These are phyloP conservation scores for Linderniella brevidens DNA, from an alignment of 257 asterid species.

Conservation along the genomic window DNA sequence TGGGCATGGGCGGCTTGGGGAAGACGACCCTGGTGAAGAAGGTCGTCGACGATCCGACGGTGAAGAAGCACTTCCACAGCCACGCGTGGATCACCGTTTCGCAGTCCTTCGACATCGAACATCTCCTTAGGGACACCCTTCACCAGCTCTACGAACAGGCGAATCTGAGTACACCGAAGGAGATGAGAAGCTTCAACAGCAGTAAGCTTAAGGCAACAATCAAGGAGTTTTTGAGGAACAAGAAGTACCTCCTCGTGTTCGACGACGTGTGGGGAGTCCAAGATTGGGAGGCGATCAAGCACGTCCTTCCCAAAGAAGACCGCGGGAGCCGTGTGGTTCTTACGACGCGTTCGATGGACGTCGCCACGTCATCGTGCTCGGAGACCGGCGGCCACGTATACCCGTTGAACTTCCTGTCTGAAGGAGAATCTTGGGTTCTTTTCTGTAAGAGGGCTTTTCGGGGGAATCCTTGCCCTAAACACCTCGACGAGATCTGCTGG, in stretches of 20 bases:
- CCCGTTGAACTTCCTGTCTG: conserved; percentile 8
- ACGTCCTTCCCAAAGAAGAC: conserved; percentile 13
- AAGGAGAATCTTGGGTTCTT: conserved; percentile 7
- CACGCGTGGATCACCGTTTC: conserved; percentile 25
- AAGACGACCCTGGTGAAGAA: conserved; percentile 25
- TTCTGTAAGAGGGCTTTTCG: conserved; percentile 13
- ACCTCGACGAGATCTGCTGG: conserved; percentile 10
- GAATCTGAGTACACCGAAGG: conserved; percentile 9
- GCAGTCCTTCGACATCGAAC: conserved; percentile 12
- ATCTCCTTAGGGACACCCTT: conserved; percentile 11
- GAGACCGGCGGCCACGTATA: too few species aligned
- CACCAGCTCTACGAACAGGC: conserved; percentile 14
- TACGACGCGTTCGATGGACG: conserved; percentile 14
- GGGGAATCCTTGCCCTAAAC: conserved; percentile 11
- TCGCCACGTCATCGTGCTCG: conserved; percentile 7
- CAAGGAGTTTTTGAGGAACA: neutral
- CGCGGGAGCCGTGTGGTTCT: conserved; percentile 17
- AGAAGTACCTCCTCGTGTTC: conserved; percentile 13
- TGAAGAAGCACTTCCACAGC: conserved; percentile 15
- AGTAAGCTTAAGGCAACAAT: neutral
- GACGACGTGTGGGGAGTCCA: conserved; percentile 20
- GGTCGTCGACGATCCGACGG: conserved; percentile 14
- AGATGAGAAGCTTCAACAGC: conserved; percentile 3
- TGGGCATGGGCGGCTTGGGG: conserved; percentile 26
- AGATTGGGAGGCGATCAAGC: conserved; percentile 19